Evolutionary conservation across 2,329 filamentous ascomycete genomes (phyloP).

Genomic region (Periconia sp.): DNA sequence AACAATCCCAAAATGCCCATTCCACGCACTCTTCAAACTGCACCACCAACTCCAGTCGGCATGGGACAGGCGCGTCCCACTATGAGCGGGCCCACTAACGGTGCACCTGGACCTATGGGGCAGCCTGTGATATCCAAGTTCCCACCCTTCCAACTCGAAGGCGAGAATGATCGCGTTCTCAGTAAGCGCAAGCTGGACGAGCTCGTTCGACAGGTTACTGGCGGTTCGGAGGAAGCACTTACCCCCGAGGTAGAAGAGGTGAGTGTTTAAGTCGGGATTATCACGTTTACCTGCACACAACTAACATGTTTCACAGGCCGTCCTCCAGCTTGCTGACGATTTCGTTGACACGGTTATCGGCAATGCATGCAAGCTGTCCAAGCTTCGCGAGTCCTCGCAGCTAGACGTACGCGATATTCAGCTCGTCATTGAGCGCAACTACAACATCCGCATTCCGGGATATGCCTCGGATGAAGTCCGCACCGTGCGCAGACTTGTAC

Average conservation of each 20-base stretch:
- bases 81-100: slow-evolving; percentile 73
- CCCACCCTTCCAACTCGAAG: slow-evolving; percentile 83
- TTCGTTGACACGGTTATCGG: slow-evolving; percentile 92
- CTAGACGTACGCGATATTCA: slow-evolving; percentile 75
- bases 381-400: slow-evolving; percentile 85
- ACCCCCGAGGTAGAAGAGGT: slow-evolving; percentile 96
- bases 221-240: slow-evolving; percentile 75
- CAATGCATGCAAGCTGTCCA: slow-evolving; percentile 85
- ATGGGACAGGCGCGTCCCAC: slow-evolving; percentile 79
- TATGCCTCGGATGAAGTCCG: slow-evolving; percentile 93
- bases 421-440: slow-evolving; percentile 61
- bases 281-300: not conserved
- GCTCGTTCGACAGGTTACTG: slow-evolving; percentile 89
- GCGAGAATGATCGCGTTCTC: slow-evolving; percentile 88
- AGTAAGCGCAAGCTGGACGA: slow-evolving; percentile 98
- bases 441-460: slow-evolving; percentile 80
- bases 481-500: slow-evolving; percentile 90
- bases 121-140: slow-evolving; percentile 83
- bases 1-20: slow-evolving; percentile 74
- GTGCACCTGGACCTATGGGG: slow-evolving; percentile 78
- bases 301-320: slow-evolving; percentile 59
- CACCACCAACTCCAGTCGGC: slow-evolving; percentile 71
- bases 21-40: slow-evolving; percentile 74
- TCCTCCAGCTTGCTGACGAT: slow-evolving; percentile 86
- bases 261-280: slow-evolving; percentile 30